Evolutionary conservation across 257 asterid species (phyloP).

Genomic region (Gardenia jasminoides): DNA sequence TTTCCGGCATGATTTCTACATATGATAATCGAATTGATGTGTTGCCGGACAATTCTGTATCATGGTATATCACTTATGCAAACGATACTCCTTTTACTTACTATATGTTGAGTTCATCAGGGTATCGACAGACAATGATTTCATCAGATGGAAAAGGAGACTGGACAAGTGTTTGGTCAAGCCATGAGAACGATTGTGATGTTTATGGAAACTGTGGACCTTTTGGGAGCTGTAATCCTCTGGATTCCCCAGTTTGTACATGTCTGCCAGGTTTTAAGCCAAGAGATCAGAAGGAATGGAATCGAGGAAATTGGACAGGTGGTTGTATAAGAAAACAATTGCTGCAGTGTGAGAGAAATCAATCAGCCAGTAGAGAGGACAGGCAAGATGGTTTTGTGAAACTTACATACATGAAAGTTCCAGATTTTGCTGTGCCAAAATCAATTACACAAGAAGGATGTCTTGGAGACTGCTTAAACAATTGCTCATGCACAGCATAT

Average conservation of each 20-base stretch:
- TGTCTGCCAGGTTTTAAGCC: too few relatives aligned
- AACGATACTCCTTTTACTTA: conserved; percentile 20
- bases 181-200: neutral
- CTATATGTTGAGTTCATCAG: conserved; percentile 21
- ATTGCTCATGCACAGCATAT: conserved; percentile 27
- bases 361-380: conserved; percentile 8
- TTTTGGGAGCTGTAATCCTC: conserved; percentile 47
- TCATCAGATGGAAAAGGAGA: too few relatives aligned
- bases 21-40: too few relatives aligned
- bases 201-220: conserved; percentile 43
- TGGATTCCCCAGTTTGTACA: conserved; percentile 37
- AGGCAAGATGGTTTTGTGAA: conserved; percentile 45
- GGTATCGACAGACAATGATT: too few relatives aligned
- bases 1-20: conserved; percentile 19
- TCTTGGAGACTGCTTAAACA: too few relatives aligned
- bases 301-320: conserved; percentile 43
- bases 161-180: conserved; percentile 12
- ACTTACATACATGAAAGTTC: conserved; percentile 35
- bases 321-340: conserved; percentile 51
- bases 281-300: conserved; percentile 38
- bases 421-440: conserved; percentile 34
- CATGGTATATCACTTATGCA: too few relatives aligned
- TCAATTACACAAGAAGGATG: conserved; percentile 32
- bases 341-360: conserved; percentile 36
- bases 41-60: too few relatives aligned